phyloP scores from a whole-genome alignment of 208 protist species.

The Trypanosoma lewisi region DNA sequence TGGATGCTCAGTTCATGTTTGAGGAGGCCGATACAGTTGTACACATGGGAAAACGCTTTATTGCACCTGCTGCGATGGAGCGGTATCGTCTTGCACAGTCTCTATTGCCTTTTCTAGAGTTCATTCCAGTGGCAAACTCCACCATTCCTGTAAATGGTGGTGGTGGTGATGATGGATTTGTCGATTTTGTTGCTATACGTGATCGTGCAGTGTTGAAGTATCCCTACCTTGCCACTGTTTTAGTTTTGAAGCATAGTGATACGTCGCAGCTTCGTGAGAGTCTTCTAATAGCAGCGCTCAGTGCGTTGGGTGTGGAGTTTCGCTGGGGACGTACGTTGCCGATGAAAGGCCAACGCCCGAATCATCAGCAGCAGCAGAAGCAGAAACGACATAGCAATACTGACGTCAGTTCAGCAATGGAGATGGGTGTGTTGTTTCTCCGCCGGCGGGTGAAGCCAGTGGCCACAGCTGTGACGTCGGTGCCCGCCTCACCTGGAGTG shows the following conservation, averaged over 20 bases:
- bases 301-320: conserved; percentile 20
- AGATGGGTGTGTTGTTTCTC: conserved; percentile 11
- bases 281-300: conserved; percentile 14
- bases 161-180: conserved; percentile 12
- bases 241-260: conserved; percentile 17
- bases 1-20: neutral
- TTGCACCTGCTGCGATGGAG: conserved; percentile 25
- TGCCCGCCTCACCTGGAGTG: neutral
- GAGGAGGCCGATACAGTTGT: conserved; percentile 20
- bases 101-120: conserved; percentile 19
- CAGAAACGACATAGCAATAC: neutral
- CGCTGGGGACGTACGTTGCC: conserved; percentile 16
- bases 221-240: conserved; percentile 7
- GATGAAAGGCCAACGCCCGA: neutral
- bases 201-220: conserved; percentile 12
- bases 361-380: neutral
- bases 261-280: neutral
- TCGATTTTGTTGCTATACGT: conserved; percentile 22
- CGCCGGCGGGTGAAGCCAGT: neutral
- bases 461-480: neutral
- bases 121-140: conserved; percentile 8
- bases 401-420: neutral
- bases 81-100: conserved; percentile 22
- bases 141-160: neutral
- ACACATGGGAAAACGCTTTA: conserved; percentile 26